Evolutionary conservation across 1,139 yeast genomes (phyloP), one percentile per base, ranked within the genome.

Genomic region (Meyerozyma guilliermondii): DNA sequence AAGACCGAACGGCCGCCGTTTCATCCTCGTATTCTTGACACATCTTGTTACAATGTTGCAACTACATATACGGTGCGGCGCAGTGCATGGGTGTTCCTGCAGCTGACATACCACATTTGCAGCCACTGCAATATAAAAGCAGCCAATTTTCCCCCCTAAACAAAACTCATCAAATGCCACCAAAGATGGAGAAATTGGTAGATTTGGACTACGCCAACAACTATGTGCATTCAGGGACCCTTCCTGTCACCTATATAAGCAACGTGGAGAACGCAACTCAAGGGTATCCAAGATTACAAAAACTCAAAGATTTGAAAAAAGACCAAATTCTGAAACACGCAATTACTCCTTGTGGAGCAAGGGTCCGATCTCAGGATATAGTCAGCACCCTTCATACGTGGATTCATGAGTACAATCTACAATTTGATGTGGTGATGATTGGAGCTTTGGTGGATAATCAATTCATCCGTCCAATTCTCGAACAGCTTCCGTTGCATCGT

Each of bases 341-440:
- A 0, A 68, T 79, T 4, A 73, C 67, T 30, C 87, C 95, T 0
- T 84, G 72, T 55, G 95, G 96, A 1, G 73, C 76, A 7, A 66
- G 83, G 39, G 74, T 79, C 3, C 60, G 68, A 11, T 68, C 79
- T 3, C 70, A 72, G 30, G 64, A 75, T 42, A 80, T 88, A 60
- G 68, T 79, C 2, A 71, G 78, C 3, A 73, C 78, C 0, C 65
- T 89, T 43, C 71, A 74, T 46, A 56, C 60, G 7, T 86, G 96
- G 95, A 77, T 79, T 31, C 65, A 65, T 17, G 63, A 66, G 24
- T 72, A 77, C 40, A 75, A 74, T 4, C 55, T 86, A 35, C 78
- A 78, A 45, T 91, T 91, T 62, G 97, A 91, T 58, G 95, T 89
- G 9, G 84, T 91, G 9, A 86, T 91, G 95, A 79, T 91, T 41